Conservation (phyloP, 176 grass and related monocot genomes). For the Oryza coarctata region DNA sequence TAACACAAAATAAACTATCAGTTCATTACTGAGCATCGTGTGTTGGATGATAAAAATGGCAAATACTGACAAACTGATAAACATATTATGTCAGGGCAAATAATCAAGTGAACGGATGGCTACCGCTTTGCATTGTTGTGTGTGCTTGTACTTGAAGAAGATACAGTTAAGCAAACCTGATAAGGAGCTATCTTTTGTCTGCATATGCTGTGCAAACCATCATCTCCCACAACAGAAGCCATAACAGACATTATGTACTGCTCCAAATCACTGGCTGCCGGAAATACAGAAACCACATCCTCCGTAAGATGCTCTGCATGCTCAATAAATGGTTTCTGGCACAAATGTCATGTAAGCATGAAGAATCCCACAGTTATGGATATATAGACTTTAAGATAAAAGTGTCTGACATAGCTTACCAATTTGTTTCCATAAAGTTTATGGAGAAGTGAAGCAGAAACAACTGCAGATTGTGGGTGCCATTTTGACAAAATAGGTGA, state of each 20-base stretch:
- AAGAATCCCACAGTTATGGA: constrained; percentile 17
- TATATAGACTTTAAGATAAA: neutral
- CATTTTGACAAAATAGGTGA: constrained; percentile 76
- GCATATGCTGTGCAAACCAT: constrained; percentile 70
- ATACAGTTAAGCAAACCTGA: constrained; percentile 54
- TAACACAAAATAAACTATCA: constrained; percentile 17
- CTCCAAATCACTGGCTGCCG: constrained; percentile 77
- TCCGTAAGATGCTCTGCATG: constrained; percentile 90
- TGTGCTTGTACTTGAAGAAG: constrained; percentile 21
- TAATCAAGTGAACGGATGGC: neutral
- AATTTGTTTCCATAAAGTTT: constrained; percentile 96
- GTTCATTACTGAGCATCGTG: neutral
- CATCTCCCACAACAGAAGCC: constrained; percentile 74
- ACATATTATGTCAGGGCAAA: constrained; percentile 25
- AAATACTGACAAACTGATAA: neutral
- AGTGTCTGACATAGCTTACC: constrained; percentile 47
- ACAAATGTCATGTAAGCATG: constrained; percentile 36
- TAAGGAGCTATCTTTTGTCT: constrained; percentile 73
- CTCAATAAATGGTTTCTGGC: constrained; percentile 92
- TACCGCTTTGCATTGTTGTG: neutral
- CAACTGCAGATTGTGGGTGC: constrained; percentile 80
- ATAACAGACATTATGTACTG: constrained; percentile 82
- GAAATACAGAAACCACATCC: constrained; percentile 92
- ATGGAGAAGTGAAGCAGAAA: constrained; percentile 93
- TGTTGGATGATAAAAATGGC: constrained; percentile 15